Conservation (phyloP, 768 basidiomycete species). For the Rhodotorula paludigena region DNA sequence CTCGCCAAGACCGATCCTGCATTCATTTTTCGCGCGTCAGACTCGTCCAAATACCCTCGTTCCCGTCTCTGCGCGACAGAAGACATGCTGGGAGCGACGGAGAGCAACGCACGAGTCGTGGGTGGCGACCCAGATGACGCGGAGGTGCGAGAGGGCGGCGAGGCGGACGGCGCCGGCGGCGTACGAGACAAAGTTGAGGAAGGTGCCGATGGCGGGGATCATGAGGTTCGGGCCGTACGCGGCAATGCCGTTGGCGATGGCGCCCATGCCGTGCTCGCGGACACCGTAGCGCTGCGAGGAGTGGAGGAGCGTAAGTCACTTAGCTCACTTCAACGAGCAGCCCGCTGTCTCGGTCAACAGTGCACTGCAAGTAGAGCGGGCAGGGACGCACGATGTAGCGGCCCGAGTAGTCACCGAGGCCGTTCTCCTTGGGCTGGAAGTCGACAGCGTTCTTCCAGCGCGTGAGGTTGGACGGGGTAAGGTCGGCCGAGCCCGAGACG, state of each 20-base stretch:
- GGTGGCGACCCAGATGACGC: slow-evolving; percentile 92
- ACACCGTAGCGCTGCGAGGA: slow-evolving; percentile 70
- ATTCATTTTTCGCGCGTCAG: neutral
- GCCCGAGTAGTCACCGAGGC: slow-evolving; percentile 75
- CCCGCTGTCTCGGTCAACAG: neutral
- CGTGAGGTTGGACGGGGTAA: slow-evolving; percentile 52
- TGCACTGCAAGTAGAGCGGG: neutral
- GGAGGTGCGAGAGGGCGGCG: slow-evolving; percentile 80
- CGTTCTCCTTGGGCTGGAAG: slow-evolving; percentile 85
- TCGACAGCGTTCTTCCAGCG: slow-evolving; percentile 77
- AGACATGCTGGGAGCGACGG: neutral
- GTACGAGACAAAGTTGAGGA: slow-evolving; percentile 54
- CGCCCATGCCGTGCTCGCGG: slow-evolving; percentile 95
- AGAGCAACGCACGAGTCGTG: slow-evolving; percentile 75
- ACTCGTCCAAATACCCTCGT: neutral
- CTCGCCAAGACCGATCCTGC: slow-evolving; percentile 3
- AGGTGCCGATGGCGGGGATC: slow-evolving; percentile 81
- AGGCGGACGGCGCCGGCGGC: slow-evolving; percentile 88
- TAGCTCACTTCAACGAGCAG: neutral
- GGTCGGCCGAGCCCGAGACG: slow-evolving; percentile 45
- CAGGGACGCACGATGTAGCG: slow-evolving; percentile 60
- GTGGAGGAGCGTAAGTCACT: neutral
- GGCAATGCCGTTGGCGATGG: slow-evolving; percentile 75
- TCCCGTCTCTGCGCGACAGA: too few relatives aligned
- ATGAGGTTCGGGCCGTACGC: slow-evolving; percentile 75